A percentile compares a stretch with the other conserved stretches of the same genome.
Evolutionary conservation across 768 basidiomycete genomes (phyloP).

Genomic region (Rhodotorula babjevae): DNA sequence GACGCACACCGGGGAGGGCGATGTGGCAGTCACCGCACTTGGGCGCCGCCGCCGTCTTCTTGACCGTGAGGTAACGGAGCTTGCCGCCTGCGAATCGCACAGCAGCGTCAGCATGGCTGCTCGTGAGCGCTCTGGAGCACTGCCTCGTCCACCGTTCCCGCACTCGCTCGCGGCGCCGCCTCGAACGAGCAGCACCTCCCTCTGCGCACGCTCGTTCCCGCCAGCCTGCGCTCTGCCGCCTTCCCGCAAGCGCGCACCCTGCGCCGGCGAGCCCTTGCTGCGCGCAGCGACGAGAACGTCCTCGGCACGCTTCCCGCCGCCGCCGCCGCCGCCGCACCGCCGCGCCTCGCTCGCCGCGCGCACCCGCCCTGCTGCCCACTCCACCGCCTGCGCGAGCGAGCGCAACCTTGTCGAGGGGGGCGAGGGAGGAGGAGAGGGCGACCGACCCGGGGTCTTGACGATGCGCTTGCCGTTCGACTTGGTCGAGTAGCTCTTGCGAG

Average conservation of each 20-base stretch:
- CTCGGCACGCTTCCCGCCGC: neutral
- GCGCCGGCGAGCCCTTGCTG: too few species aligned
- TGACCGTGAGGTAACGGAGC: conserved; percentile 95
- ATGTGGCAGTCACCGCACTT: conserved; percentile 99
- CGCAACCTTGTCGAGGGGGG: too few species aligned
- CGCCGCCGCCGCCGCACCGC: too few species aligned
- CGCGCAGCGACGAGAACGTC: neutral
- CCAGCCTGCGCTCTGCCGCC: neutral
- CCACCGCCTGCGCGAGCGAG: neutral
- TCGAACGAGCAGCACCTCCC: neutral
- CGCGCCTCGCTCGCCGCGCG: too few species aligned
- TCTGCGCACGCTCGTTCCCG: neutral
- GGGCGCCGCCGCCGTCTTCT: conserved; percentile 83
- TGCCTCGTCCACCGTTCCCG: too few species aligned
- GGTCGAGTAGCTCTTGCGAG: conserved; percentile 97
- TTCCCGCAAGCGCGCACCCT: too few species aligned
- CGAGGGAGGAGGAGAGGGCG: neutral
- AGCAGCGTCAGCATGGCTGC: neutral
- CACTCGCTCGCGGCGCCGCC: neutral
- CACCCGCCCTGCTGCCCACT: too few species aligned
- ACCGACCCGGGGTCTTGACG: conserved; percentile 85
- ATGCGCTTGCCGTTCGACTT: conserved; percentile 89
- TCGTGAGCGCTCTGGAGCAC: too few species aligned
- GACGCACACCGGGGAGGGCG: conserved; percentile 84
- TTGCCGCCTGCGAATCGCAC: conserved; percentile 55